phyloP scores from a whole-genome alignment of 495 filamentous ascomycete species.

The Beverwykella pulmonaria region DNA sequence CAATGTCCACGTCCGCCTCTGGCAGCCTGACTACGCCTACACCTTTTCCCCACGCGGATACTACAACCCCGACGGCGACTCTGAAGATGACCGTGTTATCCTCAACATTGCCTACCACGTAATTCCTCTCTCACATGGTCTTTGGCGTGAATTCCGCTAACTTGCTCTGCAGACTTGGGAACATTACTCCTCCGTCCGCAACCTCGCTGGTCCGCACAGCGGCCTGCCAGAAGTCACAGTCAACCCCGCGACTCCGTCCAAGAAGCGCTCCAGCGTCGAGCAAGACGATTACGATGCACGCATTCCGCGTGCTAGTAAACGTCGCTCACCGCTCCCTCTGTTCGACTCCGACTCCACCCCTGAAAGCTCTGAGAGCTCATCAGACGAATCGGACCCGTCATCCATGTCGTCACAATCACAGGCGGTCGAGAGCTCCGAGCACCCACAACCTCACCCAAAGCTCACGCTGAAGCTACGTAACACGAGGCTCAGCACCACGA shows the following conservation, averaged over 20 bases:
- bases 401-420: constrained; percentile 1
- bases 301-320: constrained; percentile 12
- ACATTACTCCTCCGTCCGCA: constrained; percentile 75
- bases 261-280: constrained; percentile 25
- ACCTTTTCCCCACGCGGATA: constrained; percentile 32
- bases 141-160: neutral
- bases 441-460: neutral
- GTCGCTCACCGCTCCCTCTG: constrained; percentile 23
- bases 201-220: constrained; percentile 60
- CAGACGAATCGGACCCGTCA: constrained; percentile 21
- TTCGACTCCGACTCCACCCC: constrained; percentile 27
- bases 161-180: constrained; percentile 58
- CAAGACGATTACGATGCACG: constrained; percentile 21
- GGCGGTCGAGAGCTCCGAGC: neutral
- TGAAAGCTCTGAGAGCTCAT: constrained; percentile 21
- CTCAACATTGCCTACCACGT: constrained; percentile 72
- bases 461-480: constrained; percentile 19
- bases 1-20: constrained; percentile 67
- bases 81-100: constrained; percentile 43
- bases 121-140: constrained; percentile 36
- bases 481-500: constrained; percentile 1
- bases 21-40: constrained; percentile 55
- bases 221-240: constrained; percentile 55
- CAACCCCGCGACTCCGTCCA: constrained; percentile 31
- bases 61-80: constrained; percentile 21